Evolutionary conservation across 306 rosid species (phyloP).

Genomic region (Delonix regia): DNA sequence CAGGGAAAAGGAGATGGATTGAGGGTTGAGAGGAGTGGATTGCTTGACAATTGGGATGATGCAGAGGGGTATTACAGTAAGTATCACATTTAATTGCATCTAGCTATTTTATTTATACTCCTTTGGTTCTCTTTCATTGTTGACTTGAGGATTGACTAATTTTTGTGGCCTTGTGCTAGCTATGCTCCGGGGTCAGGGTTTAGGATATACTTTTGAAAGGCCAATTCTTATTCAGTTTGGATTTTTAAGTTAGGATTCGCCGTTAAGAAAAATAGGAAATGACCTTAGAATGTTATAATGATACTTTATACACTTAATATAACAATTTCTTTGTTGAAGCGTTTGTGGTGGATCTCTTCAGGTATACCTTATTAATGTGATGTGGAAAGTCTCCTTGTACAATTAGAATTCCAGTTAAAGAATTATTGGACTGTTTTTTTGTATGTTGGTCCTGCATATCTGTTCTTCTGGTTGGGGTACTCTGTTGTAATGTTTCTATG

Average conservation of each 20-base stretch:
- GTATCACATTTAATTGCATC: slow-evolving; percentile 38
- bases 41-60: slow-evolving; percentile 98
- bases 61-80: slow-evolving; percentile 98
- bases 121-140: slow-evolving; percentile 10
- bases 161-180: slow-evolving; percentile 10
- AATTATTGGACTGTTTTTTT: slow-evolving; percentile 5
- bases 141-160: slow-evolving; percentile 8
- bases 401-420: slow-evolving; percentile 32
- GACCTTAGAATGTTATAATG: background rate
- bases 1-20: too few species aligned
- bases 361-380: background rate
- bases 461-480: slow-evolving; percentile 15
- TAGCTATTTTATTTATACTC: slow-evolving; percentile 4
- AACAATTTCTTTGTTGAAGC: background rate
- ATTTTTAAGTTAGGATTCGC: background rate
- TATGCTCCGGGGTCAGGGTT: background rate
- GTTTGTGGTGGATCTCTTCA: background rate
- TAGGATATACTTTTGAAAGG: background rate
- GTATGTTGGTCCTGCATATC: background rate
- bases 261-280: background rate
- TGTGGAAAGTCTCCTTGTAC: background rate
- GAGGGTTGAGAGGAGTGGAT: too few species aligned
- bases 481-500: slow-evolving; percentile 26
- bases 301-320: background rate
- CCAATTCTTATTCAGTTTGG: background rate